phyloP scores from a whole-genome alignment of 139 green algal species.

The Coccomyxa sp. region DNA sequence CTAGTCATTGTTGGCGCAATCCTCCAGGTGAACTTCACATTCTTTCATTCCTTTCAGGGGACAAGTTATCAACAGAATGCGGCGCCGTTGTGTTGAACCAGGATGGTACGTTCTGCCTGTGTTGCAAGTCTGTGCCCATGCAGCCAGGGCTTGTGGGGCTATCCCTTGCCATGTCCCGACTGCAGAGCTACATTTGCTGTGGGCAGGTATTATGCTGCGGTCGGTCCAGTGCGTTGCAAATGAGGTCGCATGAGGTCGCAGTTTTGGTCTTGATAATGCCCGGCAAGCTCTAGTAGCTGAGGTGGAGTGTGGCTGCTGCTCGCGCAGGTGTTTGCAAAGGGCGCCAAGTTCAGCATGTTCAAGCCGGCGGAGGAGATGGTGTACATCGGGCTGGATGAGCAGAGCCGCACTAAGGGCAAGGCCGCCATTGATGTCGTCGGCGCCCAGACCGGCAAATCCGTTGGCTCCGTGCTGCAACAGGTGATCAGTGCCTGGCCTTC shows the following conservation, averaged over 20 bases:
- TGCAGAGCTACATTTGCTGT: no score
- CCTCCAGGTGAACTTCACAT: conserved; percentile 16
- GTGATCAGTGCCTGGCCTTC: conserved; percentile 17
- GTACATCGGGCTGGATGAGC: conserved; percentile 70
- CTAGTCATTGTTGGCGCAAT: conserved; percentile 23
- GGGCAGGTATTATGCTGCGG: no score
- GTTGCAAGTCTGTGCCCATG: no score
- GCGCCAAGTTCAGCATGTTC: conserved; percentile 89
- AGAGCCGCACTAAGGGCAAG: conserved; percentile 85
- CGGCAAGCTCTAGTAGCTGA: no score
- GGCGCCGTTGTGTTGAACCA: no score
- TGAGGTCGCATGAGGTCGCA: no score
- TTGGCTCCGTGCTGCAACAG: conserved; percentile 63
- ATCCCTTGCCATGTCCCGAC: no score
- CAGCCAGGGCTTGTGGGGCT: no score
- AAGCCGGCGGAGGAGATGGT: conserved; percentile 96
- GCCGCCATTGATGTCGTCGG: conserved; percentile 91
- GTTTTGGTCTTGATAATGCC: neutral
- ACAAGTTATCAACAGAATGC: neutral
- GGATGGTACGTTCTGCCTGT: no score
- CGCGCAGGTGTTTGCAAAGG: conserved; percentile 70
- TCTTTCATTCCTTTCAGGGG: neutral
- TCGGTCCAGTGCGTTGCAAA: no score
- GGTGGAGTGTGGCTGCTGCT: neutral
- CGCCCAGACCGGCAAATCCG: conserved; percentile 71